Percentiles rank a stretch among this genome's conserved stretches.
These are phyloP conservation scores for Verticillium dahliae DNA, from an alignment of 2,329 filamentous ascomycete species.

Conservation along the genomic window DNA sequence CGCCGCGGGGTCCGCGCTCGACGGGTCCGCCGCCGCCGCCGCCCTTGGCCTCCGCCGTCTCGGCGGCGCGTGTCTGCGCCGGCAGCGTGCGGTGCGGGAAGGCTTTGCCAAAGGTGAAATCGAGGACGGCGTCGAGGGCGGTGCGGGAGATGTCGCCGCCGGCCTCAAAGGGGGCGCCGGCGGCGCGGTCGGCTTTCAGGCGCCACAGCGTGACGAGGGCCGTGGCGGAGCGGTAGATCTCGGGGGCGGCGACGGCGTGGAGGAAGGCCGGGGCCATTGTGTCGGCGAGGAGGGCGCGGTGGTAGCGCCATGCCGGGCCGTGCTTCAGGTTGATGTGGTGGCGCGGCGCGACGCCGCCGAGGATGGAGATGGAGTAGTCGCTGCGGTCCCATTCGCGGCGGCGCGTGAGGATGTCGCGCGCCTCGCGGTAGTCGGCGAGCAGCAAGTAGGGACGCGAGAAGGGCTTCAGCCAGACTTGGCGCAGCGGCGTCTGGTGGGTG, in stretches of 20 bases:
- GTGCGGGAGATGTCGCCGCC: conserved; percentile 20
- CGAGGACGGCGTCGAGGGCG: conserved; percentile 24
- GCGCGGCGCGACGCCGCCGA: conserved; percentile 22
- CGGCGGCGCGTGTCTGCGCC: neutral
- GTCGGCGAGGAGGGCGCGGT: conserved; percentile 27
- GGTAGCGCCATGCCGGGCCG: conserved; percentile 21
- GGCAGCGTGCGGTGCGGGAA: neutral
- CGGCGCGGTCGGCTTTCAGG: conserved; percentile 21
- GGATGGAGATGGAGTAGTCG: conserved; percentile 13
- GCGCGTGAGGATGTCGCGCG: conserved; percentile 35
- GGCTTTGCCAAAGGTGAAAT: conserved; percentile 17
- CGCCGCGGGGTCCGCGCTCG: neutral
- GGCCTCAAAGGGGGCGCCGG: conserved; percentile 21
- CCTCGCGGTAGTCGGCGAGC: conserved; percentile 25
- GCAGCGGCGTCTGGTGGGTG: conserved; percentile 31
- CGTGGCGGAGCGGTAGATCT: conserved; percentile 21
- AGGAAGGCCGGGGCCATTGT: conserved; percentile 29
- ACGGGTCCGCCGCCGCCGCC: too few relatives aligned
- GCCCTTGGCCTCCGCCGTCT: neutral
- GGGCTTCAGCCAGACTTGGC: conserved; percentile 40
- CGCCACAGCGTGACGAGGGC: conserved; percentile 26
- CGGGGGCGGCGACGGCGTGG: conserved; percentile 21
- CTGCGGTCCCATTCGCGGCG: conserved; percentile 37
- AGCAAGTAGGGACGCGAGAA: conserved; percentile 34
- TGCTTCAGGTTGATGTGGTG: conserved; percentile 23